These are phyloP conservation scores for Tricholoma terreum DNA, from an alignment of 768 basidiomycete genomes.

Conservation along the genomic window DNA sequence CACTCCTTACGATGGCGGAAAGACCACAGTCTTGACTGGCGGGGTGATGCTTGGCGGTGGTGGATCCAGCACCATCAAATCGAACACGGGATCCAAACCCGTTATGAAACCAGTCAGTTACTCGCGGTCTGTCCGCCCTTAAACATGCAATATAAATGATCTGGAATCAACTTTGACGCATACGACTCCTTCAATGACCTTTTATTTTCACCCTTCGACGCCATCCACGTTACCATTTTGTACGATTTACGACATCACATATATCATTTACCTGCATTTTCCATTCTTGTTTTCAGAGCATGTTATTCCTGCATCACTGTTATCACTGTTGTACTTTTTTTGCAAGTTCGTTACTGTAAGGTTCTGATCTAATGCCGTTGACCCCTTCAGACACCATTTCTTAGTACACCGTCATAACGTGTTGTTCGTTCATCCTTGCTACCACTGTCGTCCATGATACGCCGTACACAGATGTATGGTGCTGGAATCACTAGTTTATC, in stretches of 20 bases:
- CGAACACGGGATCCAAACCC: slow-evolving; percentile 22
- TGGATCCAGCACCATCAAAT: slow-evolving; percentile 28
- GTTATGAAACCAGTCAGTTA: slow-evolving; percentile 33
- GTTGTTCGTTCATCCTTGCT: not conserved
- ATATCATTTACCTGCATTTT: slow-evolving; percentile 1
- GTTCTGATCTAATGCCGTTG: not conserved
- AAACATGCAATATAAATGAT: slow-evolving; percentile 18
- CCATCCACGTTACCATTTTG: slow-evolving; percentile 11
- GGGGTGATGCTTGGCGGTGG: slow-evolving; percentile 80
- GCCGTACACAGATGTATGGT: not conserved
- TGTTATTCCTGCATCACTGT: not conserved
- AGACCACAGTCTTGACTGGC: slow-evolving; percentile 84
- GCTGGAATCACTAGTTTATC: not conserved
- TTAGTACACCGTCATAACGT: too few relatives aligned
- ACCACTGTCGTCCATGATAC: not conserved
- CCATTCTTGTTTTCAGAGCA: not conserved
- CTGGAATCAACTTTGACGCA: slow-evolving; percentile 13
- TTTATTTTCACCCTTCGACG: slow-evolving; percentile 13
- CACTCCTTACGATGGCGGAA: slow-evolving; percentile 84
- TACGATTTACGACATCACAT: slow-evolving; percentile 9
- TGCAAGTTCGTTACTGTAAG: not conserved
- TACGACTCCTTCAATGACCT: slow-evolving; percentile 9
- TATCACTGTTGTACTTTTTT: not conserved
- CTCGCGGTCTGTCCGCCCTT: slow-evolving; percentile 61
- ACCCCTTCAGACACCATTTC: not conserved